Evolutionary conservation across 805 yeast species (phyloP), one percentile per base, ranked within the genome.

Genomic region (Candida insectorum): DNA sequence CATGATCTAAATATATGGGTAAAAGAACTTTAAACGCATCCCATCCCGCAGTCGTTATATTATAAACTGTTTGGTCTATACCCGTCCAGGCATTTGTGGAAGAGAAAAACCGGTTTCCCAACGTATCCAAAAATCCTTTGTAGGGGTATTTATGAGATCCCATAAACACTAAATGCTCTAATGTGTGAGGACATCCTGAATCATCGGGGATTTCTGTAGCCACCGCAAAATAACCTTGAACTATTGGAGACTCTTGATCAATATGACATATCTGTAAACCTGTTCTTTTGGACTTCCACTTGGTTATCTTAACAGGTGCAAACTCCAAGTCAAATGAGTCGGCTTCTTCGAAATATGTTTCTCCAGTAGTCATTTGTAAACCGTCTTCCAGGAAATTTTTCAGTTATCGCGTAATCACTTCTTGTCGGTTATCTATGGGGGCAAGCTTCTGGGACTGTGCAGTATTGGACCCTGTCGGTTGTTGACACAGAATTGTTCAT

Each of bases 61-160:
- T 87, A 49, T 93, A 93, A 2, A 88, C 96, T 0, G 98, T 93
- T 53, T 86, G 95, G 59, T 93, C 97, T 4, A 93, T 86, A 1
- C 83, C 87, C 0, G 98, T 93, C 96, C 96, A 89, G 0, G 98
- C 98, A 52, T 93, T 93, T 0, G 97, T 93, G 4, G 78, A 71
- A 2, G 96, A 83, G 58, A 81, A 84, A 41, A 87, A 80, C 36
- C 85, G 62, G 51, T 87, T 86, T 5, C 97, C 95, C 32, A 89
- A 70, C 8, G 80, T 80, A 52, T 93, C 98, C 30, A 93, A 65
- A 30, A 89, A 65, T 6, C 98, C 97, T 58, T 91, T 91, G 58
- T 82, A 91, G 0, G 97, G 97, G 48, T 79, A 85, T 37, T 80
- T 78, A 43, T 81, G 69, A 2, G 96, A 85, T 1, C 98, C 98